A percentile compares a stretch with the other conserved stretches of the same genome.
Evolutionary conservation across 2,329 filamentous ascomycete genomes (phyloP).

Genomic region (Xylaria sp.): DNA sequence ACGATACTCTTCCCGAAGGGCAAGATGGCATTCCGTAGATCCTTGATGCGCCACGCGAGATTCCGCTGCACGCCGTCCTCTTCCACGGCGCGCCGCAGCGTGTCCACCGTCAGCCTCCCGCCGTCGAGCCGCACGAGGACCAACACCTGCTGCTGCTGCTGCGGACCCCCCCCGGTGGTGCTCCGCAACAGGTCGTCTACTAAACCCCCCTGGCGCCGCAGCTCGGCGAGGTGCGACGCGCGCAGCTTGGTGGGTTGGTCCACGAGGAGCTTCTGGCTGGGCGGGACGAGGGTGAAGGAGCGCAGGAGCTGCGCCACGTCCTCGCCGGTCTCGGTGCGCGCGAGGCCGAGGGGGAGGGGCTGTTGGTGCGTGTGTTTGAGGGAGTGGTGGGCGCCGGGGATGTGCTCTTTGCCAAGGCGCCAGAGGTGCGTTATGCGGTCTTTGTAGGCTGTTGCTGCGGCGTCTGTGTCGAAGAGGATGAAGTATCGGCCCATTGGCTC

Average conservation of each 20-base stretch:
- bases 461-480: slow-evolving; percentile 71
- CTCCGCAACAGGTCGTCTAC: no score
- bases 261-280: slow-evolving; percentile 42
- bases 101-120: slow-evolving; percentile 50
- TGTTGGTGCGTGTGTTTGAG: slow-evolving; percentile 26
- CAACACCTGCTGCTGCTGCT: slow-evolving; percentile 43
- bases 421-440: slow-evolving; percentile 65
- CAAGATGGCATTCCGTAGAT: slow-evolving; percentile 45
- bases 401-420: slow-evolving; percentile 56
- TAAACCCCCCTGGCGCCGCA: no score
- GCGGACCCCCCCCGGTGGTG: no score
- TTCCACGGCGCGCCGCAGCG: slow-evolving; percentile 54
- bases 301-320: slow-evolving; percentile 41
- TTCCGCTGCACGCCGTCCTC: slow-evolving; percentile 58
- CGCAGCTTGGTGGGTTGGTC: slow-evolving; percentile 35
- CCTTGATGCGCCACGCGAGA: slow-evolving; percentile 53
- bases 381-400: slow-evolving; percentile 49
- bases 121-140: slow-evolving; percentile 54
- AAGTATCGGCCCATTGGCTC: slow-evolving; percentile 74
- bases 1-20: slow-evolving; percentile 49
- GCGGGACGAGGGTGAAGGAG: slow-evolving; percentile 51
- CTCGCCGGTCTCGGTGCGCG: slow-evolving; percentile 26
- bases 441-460: slow-evolving; percentile 71
- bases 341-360: slow-evolving; percentile 41
- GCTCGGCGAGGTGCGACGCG: slow-evolving; percentile 42